Evolutionary conservation across 495 filamentous ascomycete species (phyloP).

Genomic region (Neurospora sp.): DNA sequence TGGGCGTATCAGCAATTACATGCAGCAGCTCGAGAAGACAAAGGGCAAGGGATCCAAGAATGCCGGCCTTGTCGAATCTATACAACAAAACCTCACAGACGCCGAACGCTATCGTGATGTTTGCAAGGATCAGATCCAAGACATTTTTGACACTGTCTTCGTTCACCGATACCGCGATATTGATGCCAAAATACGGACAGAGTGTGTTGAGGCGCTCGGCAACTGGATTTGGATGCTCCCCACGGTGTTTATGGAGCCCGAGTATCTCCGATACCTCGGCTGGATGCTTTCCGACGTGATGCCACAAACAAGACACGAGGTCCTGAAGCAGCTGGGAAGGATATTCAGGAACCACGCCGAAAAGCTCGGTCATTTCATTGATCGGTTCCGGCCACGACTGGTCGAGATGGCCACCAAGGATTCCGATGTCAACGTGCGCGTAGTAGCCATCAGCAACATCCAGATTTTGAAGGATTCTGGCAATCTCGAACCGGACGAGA

Average conservation of each 20-base stretch:
- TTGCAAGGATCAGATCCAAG: slow-evolving; percentile 59
- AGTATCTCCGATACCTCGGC: slow-evolving; percentile 84
- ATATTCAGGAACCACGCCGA: slow-evolving; percentile 72
- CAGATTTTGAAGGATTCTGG: slow-evolving; percentile 74
- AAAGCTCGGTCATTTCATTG: slow-evolving; percentile 77
- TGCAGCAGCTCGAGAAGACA: slow-evolving; percentile 70
- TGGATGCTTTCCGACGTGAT: slow-evolving; percentile 83
- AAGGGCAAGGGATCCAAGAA: slow-evolving; percentile 61
- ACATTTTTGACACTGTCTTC: slow-evolving; percentile 82
- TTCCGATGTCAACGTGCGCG: slow-evolving; percentile 65
- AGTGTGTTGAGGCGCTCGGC: slow-evolving; percentile 75
- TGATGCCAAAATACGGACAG: slow-evolving; percentile 73
- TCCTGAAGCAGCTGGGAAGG: slow-evolving; percentile 67
- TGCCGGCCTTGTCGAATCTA: slow-evolving; percentile 46
- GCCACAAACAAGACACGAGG: slow-evolving; percentile 58
- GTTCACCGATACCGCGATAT: slow-evolving; percentile 92
- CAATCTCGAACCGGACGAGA: slow-evolving; percentile 79
- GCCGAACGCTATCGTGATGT: slow-evolving; percentile 52
- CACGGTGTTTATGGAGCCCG: slow-evolving; percentile 75
- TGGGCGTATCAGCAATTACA: slow-evolving; percentile 56
- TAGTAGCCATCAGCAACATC: slow-evolving; percentile 66
- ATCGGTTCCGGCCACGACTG: slow-evolving; percentile 74
- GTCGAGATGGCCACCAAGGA: slow-evolving; percentile 89
- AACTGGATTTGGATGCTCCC: slow-evolving; percentile 78
- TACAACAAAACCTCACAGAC: slow-evolving; percentile 57